These are phyloP conservation scores for Boletus albobrunnescens DNA, from an alignment of 1,284 basidiomycete species.

Conservation along the genomic window DNA sequence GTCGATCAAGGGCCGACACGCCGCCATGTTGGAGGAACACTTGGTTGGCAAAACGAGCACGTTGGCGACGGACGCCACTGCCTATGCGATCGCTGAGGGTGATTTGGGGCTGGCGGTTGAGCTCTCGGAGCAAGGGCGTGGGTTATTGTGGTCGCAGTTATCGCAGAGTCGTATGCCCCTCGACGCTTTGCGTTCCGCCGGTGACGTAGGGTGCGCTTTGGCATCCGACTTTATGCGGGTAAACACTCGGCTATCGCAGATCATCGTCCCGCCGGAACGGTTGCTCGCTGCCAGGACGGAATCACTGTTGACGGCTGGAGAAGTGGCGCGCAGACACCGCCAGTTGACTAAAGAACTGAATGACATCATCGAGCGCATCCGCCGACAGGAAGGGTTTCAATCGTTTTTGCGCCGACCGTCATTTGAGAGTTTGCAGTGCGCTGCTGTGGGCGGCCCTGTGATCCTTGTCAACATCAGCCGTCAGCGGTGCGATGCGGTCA, in stretches of 20 bases:
- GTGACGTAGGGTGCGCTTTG: constrained; percentile 15
- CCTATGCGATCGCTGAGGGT: constrained; percentile 24
- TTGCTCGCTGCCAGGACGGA: neutral
- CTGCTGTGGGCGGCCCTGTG: constrained; percentile 36
- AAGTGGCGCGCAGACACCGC: constrained; percentile 16
- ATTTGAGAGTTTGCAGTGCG: constrained; percentile 24
- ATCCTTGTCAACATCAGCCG: constrained; percentile 34
- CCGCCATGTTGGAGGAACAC: constrained; percentile 3
- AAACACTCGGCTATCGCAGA: constrained; percentile 16
- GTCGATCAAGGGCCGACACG: constrained; percentile 19
- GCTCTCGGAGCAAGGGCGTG: constrained; percentile 30
- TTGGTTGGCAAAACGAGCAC: neutral
- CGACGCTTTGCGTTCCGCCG: constrained; percentile 15
- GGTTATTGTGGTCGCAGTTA: constrained; percentile 28
- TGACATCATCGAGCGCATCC: constrained; percentile 23
- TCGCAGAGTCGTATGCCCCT: constrained; percentile 25
- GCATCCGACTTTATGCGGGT: constrained; percentile 27
- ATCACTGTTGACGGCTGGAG: constrained; percentile 13
- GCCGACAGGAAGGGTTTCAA: constrained; percentile 24
- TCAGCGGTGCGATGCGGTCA: constrained; percentile 31
- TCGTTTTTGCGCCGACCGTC: constrained; percentile 27
- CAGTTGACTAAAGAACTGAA: constrained; percentile 19
- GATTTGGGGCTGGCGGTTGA: constrained; percentile 23
- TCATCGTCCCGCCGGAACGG: neutral
- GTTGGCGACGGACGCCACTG: constrained; percentile 25